A percentile compares a stretch with the other conserved stretches of the same genome.
Conservation (phyloP, 2,329 filamentous ascomycete genomes). For the Alternaria ethzedia region DNA sequence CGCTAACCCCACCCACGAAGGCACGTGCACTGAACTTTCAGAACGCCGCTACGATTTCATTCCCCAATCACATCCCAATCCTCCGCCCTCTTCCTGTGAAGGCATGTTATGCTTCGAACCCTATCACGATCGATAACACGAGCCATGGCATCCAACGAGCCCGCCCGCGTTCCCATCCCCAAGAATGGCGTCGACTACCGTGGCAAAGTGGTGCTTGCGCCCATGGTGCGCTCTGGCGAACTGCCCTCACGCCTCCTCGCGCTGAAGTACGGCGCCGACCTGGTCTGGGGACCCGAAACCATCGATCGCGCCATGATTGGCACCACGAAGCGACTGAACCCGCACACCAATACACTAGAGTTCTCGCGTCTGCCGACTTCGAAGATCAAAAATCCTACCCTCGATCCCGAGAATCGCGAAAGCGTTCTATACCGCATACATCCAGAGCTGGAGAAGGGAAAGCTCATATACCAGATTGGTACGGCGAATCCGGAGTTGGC, state of each 20-base stretch:
- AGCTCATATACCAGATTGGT: conserved; percentile 89
- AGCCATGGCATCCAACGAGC: conserved; percentile 39
- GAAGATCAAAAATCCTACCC: conserved; percentile 65
- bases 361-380: conserved; percentile 80
- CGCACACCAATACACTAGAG: conserved; percentile 79
- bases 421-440: conserved; percentile 86
- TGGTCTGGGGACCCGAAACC: conserved; percentile 98
- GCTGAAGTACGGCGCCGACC: conserved; percentile 91
- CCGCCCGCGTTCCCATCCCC: conserved; percentile 78
- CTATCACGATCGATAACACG: conserved; percentile 34
- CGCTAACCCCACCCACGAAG: conserved; percentile 6
- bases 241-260: conserved; percentile 86
- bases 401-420: conserved; percentile 59
- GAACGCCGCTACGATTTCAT: conserved; percentile 1
- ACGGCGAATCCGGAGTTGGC: conserved; percentile 83
- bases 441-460: conserved; percentile 74
- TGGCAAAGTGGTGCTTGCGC: conserved; percentile 90
- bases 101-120: conserved; percentile 51
- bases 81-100: not conserved
- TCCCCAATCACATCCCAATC: conserved; percentile 2
- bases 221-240: conserved; percentile 98
- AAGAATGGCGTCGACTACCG: conserved; percentile 90
- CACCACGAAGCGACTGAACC: conserved; percentile 77
- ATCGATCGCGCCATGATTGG: conserved; percentile 93
- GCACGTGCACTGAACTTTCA: conserved; percentile 19